Percentiles rank a stretch among this genome's conserved stretches.
These are phyloP conservation scores for Scleromitrula shiraiana DNA, from an alignment of 2,329 filamentous ascomycete species.

Conservation along the genomic window DNA sequence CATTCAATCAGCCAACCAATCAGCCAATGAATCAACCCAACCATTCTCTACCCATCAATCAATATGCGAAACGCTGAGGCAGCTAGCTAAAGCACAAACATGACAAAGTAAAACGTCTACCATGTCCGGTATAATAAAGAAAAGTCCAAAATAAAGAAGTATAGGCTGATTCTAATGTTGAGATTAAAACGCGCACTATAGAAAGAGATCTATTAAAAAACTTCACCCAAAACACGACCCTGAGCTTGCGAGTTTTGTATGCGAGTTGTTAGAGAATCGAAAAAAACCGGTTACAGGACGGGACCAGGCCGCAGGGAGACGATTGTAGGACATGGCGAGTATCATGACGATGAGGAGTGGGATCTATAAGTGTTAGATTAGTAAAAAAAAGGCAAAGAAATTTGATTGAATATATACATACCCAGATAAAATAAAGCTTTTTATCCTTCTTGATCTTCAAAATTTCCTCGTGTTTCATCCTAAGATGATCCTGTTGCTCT, in stretches of 20 bases:
- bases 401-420: constrained; percentile 32
- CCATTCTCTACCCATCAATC: too few species aligned
- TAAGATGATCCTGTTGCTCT: constrained; percentile 56
- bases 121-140: too few species aligned
- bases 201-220: constrained; percentile 14
- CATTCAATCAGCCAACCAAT: too few species aligned
- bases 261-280: constrained; percentile 16
- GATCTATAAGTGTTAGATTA: constrained; percentile 32
- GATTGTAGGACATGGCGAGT: constrained; percentile 42
- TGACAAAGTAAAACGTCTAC: too few species aligned
- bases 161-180: too few species aligned
- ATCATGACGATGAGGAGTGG: constrained; percentile 42
- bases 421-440: constrained; percentile 63
- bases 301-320: constrained; percentile 39
- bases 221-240: constrained; percentile 25
- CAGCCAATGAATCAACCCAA: too few species aligned
- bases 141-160: background rate
- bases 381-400: background rate
- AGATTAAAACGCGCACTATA: too few species aligned
- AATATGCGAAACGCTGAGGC: too few species aligned
- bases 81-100: too few species aligned
- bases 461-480: constrained; percentile 52
- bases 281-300: constrained; percentile 11
- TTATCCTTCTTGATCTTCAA: constrained; percentile 56
- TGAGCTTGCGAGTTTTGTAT: constrained; percentile 5